Percentiles rank a stretch among this genome's conserved stretches.
phyloP scores from a whole-genome alignment of 2,329 filamentous ascomycete species.

The Beauveria caledonica region DNA sequence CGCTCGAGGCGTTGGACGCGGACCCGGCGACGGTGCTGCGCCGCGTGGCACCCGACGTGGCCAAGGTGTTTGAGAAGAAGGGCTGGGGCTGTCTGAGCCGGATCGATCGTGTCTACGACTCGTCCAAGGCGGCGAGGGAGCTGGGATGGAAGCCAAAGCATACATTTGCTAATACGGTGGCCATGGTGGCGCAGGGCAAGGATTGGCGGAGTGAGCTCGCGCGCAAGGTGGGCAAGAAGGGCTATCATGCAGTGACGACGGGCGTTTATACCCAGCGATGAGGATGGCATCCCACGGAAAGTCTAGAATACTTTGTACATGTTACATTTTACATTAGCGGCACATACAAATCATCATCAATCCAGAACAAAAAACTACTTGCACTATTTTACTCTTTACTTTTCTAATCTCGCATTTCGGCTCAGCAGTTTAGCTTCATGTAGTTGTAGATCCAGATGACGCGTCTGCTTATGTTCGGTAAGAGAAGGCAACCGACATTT shows the following conservation, averaged over 20 bases:
- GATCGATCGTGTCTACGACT: slow-evolving; percentile 39
- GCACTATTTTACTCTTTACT: no score
- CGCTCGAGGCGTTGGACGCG: slow-evolving; percentile 25
- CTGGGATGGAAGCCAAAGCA: slow-evolving; percentile 34
- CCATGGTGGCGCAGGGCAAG: slow-evolving; percentile 25
- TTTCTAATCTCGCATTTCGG: no score
- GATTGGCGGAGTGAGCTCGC: slow-evolving; percentile 33
- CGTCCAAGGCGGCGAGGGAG: slow-evolving; percentile 30
- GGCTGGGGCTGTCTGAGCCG: slow-evolving; percentile 30
- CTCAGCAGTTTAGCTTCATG: no score
- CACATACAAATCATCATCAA: no score
- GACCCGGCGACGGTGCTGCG: slow-evolving; percentile 24
- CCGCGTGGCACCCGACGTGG: neutral
- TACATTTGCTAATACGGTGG: slow-evolving; percentile 29
- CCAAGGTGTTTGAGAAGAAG: slow-evolving; percentile 10
- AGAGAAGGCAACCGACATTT: no score
- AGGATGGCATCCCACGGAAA: neutral
- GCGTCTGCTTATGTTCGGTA: no score
- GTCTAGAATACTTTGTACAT: no score
- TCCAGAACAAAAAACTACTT: no score
- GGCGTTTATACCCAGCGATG: slow-evolving; percentile 34
- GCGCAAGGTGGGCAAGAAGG: slow-evolving; percentile 31
- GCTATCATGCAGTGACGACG: slow-evolving; percentile 35
- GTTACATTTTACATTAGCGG: no score
- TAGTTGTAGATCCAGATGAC: no score